phyloP scores from a whole-genome alignment of 2,329 filamentous ascomycete species.

The Apiospora koreana region DNA sequence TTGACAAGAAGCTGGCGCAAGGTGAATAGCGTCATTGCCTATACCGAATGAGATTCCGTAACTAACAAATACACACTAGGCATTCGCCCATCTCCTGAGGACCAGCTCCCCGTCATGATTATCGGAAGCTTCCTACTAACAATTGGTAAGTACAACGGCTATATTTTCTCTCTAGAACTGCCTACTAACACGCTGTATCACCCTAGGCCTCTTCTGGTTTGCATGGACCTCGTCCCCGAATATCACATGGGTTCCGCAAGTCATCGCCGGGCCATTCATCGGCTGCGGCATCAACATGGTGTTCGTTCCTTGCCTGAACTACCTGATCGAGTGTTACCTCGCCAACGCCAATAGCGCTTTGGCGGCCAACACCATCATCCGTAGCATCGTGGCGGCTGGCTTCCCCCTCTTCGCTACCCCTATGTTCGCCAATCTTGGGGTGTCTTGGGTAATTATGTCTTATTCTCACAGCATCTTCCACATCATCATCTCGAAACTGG shows the following conservation, averaged over 20 bases:
- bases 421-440: conserved; percentile 23
- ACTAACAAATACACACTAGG: conserved; percentile 18
- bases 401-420: conserved; percentile 16
- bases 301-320: conserved; percentile 23
- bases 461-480: background rate
- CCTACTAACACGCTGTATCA: conserved; percentile 15
- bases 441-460: conserved; percentile 20
- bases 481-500: background rate
- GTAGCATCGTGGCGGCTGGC: conserved; percentile 20
- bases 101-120: conserved; percentile 48
- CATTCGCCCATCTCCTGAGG: conserved; percentile 41
- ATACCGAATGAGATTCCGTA: no score
- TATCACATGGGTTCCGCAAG: conserved; percentile 18
- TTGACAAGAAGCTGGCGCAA: conserved; percentile 17
- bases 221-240: conserved; percentile 43
- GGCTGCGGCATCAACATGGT: conserved; percentile 22
- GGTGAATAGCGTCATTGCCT: conserved; percentile 16
- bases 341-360: conserved; percentile 23
- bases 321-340: conserved; percentile 24
- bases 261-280: conserved; percentile 22
- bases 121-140: conserved; percentile 40
- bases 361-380: conserved; percentile 23
- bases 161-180: background rate
- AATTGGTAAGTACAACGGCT: background rate
- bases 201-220: conserved; percentile 52